Base-by-base conservation (phyloP, 2,329 filamentous ascomycete species). In the Botrytis tulipae region DNA sequence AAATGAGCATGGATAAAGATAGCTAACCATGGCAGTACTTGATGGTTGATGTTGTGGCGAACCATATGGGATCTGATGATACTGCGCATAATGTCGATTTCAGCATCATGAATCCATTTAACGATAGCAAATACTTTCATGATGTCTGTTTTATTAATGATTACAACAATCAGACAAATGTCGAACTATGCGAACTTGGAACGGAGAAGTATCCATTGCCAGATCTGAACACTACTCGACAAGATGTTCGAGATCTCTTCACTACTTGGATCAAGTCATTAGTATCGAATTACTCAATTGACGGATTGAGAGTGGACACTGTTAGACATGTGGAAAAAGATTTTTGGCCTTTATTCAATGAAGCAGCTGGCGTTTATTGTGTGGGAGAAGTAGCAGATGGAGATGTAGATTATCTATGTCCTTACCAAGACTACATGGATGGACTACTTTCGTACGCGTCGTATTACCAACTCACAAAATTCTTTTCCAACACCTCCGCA, bases 311-410 rank as follows among this genome's bases (percentile, higher is more conserved):
- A 67, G 80, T 87, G 32, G 86, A 87, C 77, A 85, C 84, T 57
- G 83, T 83, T 18, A 83, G 84, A 75, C 82, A 87, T 74, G 82
- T 86, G 46, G 79, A 84, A 48, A 82, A 81, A 75, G 84, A 83
- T 29, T 92, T 90, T 80, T 90, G 88, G 83, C 82, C 87, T 0
- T 80, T 78, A 0, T 91, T 91, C 76, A 76, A 80, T 69, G 82
- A 85, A 40, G 77, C 83, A 1, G 84, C 88, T 0, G 89, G 88
- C 4, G 86, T 90, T 1, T 91, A 89, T 79, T 84, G 85, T 9
- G 83, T 90, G 18, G 89, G 90, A 9, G 90, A 92, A 78, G 88
- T 91, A 5, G 86, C 85, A 71, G 83, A 88, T 59, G 88, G 87
- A 42, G 82, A 87, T 75, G 84, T 86, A 1, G 75, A 80, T 84